Percentiles rank a stretch among this genome's conserved stretches.
Evolutionary conservation across 305 asterid genomes (phyloP).

Genomic region (Salvia sclarea): DNA sequence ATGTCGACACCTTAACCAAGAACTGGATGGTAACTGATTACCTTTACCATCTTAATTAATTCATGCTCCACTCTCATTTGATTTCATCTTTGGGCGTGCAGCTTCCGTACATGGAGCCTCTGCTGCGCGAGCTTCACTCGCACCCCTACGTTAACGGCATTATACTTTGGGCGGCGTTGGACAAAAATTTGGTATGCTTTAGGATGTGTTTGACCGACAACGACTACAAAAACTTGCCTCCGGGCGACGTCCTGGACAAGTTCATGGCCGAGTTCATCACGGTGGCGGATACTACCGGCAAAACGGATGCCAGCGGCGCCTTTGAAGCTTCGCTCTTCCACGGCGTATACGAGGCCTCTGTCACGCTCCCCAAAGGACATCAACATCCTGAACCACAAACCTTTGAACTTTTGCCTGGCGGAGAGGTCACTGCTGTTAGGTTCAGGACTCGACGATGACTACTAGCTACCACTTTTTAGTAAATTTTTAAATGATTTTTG

Average conservation of each 20-base stretch:
- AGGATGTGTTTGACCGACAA: conserved; percentile 70
- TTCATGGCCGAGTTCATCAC: conserved; percentile 11
- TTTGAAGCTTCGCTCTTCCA: conserved; percentile 50
- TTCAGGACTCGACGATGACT: neutral
- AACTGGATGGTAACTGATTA: too few relatives aligned
- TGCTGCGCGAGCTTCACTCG: conserved; percentile 45
- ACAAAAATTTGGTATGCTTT: conserved; percentile 39
- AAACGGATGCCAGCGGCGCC: conserved; percentile 48
- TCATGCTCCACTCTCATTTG: too few relatives aligned
- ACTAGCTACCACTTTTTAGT: too few relatives aligned
- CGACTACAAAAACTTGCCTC: conserved; percentile 45
- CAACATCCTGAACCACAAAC: neutral
- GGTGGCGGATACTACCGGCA: conserved; percentile 29
- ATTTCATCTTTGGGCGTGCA: conserved; percentile 34
- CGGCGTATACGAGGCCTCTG: conserved; percentile 54
- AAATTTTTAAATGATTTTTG: too few relatives aligned
- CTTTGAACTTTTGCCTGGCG: conserved; percentile 28
- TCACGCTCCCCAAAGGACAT: conserved; percentile 26
- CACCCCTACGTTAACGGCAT: conserved; percentile 50
- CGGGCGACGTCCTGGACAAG: conserved; percentile 22
- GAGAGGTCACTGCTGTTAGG: neutral
- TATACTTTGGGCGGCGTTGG: conserved; percentile 55
- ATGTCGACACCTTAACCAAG: conserved; percentile 39
- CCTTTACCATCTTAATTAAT: too few relatives aligned
- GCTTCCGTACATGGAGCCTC: conserved; percentile 35